Base-by-base conservation (phyloP, 2,329 filamentous ascomycete genomes). In the Cercospora sojina region DNA sequence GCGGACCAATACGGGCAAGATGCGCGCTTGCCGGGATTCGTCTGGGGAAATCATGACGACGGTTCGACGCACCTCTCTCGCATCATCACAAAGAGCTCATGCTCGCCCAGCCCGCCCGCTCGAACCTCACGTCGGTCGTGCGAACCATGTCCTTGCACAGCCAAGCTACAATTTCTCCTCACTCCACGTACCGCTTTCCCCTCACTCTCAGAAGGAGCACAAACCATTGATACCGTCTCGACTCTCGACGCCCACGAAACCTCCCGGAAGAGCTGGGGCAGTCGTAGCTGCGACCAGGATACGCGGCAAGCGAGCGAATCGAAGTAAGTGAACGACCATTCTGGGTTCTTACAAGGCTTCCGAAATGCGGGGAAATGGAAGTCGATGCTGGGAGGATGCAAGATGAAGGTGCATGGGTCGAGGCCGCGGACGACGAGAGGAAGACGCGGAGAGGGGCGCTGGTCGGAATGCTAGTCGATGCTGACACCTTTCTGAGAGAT, bases 21-120 rank as follows among this genome's bases (percentile, higher is more conserved):
- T 62, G 27, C 38, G 41, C 51, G 51, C 51, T 31, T 29, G 51
- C 51, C 2, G 29, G 51, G 51, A 56, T 18, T 1, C 18, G 29
- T 62, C 47, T 62, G 60, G 60, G 60, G 60, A 56, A 64, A 49
- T 58, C 53, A 64, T 64, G 62, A 64, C 62, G 53, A 55, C 27
- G 43, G 43, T 38, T 55, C 47, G 53, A 25, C 57, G 57, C 57
- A 20, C 23, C 12, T 27, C 32, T 29, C 57, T 59, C 31, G 31
- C 23, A 56, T 29, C 51, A 56, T 56, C 51, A 56, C 31, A 56
- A 29, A 56, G 27, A 55, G 51, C 35, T 38, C 35, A 38, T 38
- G 5, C 35, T 38, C 35, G 29, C 20, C 13, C 51, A 56, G 16
- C 23, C 51, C 23, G 51, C 51, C 25, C 51, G 51, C 51, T 56